phyloP scores from a whole-genome alignment of 441 rosid species.

The Adansonia gregorii region DNA sequence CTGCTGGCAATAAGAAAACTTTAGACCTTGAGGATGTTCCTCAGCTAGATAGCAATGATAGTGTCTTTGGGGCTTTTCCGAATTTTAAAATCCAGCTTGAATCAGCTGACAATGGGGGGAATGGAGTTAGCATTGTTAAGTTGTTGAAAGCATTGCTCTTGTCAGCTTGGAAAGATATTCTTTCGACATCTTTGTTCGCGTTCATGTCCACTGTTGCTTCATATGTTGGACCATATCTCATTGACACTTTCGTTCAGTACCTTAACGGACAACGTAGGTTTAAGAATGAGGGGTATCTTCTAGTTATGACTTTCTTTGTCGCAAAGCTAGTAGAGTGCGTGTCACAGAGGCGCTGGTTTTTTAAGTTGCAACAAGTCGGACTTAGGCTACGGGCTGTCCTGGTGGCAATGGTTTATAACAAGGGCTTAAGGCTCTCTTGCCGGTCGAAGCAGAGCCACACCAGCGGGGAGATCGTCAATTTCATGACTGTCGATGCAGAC shows the following conservation, averaged over 20 bases:
- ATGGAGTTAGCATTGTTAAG: conserved; percentile 50
- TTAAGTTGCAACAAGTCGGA: conserved; percentile 51
- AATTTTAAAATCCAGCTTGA: conserved; percentile 51
- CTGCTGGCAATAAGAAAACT: conserved; percentile 71
- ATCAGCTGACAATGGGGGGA: conserved; percentile 38
- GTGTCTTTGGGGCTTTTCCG: conserved; percentile 52
- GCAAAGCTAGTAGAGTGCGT: conserved; percentile 59
- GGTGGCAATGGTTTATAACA: conserved; percentile 50
- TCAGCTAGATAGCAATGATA: conserved; percentile 61
- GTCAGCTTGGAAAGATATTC: conserved; percentile 62
- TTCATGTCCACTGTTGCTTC: conserved; percentile 50
- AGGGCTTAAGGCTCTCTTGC: conserved; percentile 53
- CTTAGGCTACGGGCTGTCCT: conserved; percentile 48
- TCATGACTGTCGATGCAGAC: conserved; percentile 60
- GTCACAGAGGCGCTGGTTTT: conserved; percentile 56
- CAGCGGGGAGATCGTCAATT: conserved; percentile 58
- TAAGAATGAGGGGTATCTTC: conserved; percentile 38
- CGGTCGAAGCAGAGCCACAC: conserved; percentile 48
- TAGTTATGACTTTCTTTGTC: conserved; percentile 48
- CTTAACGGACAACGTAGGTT: conserved; percentile 54
- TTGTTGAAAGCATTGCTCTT: conserved; percentile 63
- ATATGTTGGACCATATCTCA: conserved; percentile 84
- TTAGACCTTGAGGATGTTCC: conserved; percentile 85
- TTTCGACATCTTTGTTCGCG: conserved; percentile 50
- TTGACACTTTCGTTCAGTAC: conserved; percentile 77